Evolutionary conservation across 1,284 basidiomycete genomes (phyloP).

Genomic region (Cryptococcus sp.): DNA sequence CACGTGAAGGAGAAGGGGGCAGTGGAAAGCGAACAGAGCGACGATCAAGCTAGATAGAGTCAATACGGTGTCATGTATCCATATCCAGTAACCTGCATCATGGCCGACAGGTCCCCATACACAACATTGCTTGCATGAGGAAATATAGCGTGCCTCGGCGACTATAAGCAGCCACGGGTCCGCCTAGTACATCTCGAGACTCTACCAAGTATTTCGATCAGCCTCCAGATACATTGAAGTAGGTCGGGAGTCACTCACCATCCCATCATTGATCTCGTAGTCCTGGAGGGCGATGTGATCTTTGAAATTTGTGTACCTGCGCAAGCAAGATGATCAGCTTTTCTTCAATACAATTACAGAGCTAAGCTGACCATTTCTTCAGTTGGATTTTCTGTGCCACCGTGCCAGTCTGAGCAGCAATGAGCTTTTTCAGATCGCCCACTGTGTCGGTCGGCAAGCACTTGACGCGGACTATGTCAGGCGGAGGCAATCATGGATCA

Average conservation of each 20-base stretch:
- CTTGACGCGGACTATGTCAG: slow-evolving; percentile 78
- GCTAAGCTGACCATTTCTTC: slow-evolving; percentile 83
- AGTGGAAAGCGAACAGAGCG: background rate
- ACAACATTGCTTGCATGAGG: too few species aligned
- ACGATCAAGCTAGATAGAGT: background rate
- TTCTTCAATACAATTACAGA: background rate
- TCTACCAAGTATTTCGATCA: slow-evolving; percentile 50
- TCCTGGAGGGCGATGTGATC: slow-evolving; percentile 92
- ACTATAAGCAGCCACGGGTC: too few species aligned
- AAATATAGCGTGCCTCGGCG: too few species aligned
- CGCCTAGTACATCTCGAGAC: slow-evolving; percentile 81
- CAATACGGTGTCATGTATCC: too few species aligned
- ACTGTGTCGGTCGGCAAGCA: slow-evolving; percentile 94
- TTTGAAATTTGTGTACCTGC: slow-evolving; percentile 87
- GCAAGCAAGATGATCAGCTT: slow-evolving; percentile 8
- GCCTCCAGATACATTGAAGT: background rate
- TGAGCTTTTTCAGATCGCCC: slow-evolving; percentile 93
- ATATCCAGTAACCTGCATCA: too few species aligned
- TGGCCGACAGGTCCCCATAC: too few species aligned
- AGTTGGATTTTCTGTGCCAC: slow-evolving; percentile 81
- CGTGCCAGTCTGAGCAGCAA: slow-evolving; percentile 94
- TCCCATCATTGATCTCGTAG: slow-evolving; percentile 92
- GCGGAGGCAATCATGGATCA: background rate
- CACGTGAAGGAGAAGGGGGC: background rate
- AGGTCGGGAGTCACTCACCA: slow-evolving; percentile 55